Evolutionary conservation across 176 grass and related monocot genomes (phyloP), one percentile per base, ranked within the genome.

Genomic region (Phoenix dactylifera): DNA sequence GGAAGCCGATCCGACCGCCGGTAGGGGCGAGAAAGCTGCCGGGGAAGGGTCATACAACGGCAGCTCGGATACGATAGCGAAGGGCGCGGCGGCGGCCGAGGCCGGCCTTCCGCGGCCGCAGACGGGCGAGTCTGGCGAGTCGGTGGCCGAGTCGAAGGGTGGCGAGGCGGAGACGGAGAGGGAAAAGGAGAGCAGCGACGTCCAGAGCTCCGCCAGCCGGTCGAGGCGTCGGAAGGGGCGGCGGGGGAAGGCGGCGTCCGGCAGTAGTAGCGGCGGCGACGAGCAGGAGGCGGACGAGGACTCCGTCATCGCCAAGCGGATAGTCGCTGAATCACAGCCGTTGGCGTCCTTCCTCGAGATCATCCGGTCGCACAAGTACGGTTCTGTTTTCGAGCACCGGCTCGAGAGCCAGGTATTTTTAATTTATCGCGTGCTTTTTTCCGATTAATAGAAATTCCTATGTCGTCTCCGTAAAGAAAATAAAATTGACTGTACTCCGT

Each of bases 371-470:
- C 80, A 80, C 76, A 88, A 88, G 66, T 66, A 59, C 16, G 87
- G 75, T 26, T 53, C 84, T 54, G 28, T 85, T 63, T 97, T 97
- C 81, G 72, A 88, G 53, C 83, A 83, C 52, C 84, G 92, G 55
- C 87, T 85, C 68, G 87, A 90, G 62, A 82, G 69, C 64, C 92
- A 90, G 92, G 92, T 96, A 87, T 56, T 54, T 55, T 29, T 9
- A 44, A 44, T 3, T 44, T 44, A 9, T 44, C 35, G 35, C 35
- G 35, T 44, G 10, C 9, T 44, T 44, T 44, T 30, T 44, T 44
- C 35, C 35, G 10, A 44, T 44, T 1, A 44, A 12, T 44, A 44
- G 35, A 12, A 44, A 44, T 44, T 44, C 35, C 10, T 0, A 2
- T 44, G 9, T 9, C 35, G 1, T 44, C 35, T 44, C 35, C 35